These are phyloP conservation scores for Didymosphaeria variabile DNA, from an alignment of 2,329 filamentous ascomycete species.

Conservation along the genomic window DNA sequence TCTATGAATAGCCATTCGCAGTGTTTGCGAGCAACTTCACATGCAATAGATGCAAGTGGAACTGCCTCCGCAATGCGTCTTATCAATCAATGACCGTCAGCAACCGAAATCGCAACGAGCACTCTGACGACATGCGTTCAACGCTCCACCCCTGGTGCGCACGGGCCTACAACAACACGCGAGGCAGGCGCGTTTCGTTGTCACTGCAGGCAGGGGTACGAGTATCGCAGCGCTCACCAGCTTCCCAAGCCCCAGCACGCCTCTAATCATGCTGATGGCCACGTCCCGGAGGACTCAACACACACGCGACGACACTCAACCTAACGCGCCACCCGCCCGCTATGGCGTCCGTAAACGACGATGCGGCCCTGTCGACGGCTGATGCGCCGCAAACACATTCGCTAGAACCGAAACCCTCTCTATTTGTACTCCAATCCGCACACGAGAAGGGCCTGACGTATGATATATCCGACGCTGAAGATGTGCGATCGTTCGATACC, in stretches of 20 bases:
- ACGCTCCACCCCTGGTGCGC: slow-evolving; percentile 10
- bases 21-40: too few species aligned
- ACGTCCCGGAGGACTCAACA: slow-evolving; percentile 15
- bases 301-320: slow-evolving; percentile 30
- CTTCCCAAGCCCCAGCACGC: slow-evolving; percentile 17
- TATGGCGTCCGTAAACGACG: slow-evolving; percentile 35
- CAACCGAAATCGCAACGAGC: not conserved
- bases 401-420: slow-evolving; percentile 26
- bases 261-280: slow-evolving; percentile 37
- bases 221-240: slow-evolving; percentile 11
- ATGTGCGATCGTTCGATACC: slow-evolving; percentile 44
- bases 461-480: slow-evolving; percentile 40
- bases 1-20: too few species aligned
- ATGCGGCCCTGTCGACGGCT: slow-evolving; percentile 32
- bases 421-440: slow-evolving; percentile 24
- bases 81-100: too few species aligned
- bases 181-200: slow-evolving; percentile 20
- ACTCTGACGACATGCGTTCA: slow-evolving; percentile 17
- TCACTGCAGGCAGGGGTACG: slow-evolving; percentile 11
- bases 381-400: slow-evolving; percentile 34
- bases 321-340: slow-evolving; percentile 27
- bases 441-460: slow-evolving; percentile 34
- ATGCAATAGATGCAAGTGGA: not conserved
- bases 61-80: not conserved
- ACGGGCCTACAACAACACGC: slow-evolving; percentile 25